phyloP scores from a whole-genome alignment of 2,329 filamentous ascomycete species.

The Rhynchosporium graminicola region DNA sequence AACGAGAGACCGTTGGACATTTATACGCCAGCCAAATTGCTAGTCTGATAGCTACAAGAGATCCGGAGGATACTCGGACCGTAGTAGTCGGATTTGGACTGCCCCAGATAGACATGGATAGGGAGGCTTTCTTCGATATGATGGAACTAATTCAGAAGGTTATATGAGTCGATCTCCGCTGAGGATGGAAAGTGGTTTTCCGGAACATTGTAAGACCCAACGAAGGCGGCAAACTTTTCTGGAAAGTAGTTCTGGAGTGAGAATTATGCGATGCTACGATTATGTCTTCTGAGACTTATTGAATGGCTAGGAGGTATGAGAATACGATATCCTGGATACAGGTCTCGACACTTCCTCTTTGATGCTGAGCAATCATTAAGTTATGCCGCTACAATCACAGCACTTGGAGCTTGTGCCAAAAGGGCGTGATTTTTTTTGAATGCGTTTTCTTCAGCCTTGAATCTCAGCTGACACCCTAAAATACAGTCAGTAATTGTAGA shows the following conservation, averaged over 20 bases:
- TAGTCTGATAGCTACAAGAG: slow-evolving; percentile 71
- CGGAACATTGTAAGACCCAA: too few species aligned
- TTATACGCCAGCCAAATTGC: slow-evolving; percentile 88
- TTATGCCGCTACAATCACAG: slow-evolving; percentile 32
- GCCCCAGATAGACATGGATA: slow-evolving; percentile 46
- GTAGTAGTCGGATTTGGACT: slow-evolving; percentile 64
- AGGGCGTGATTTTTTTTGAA: slow-evolving; percentile 31
- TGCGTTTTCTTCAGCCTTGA: slow-evolving; percentile 35
- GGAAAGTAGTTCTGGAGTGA: not conserved
- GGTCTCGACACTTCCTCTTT: not conserved
- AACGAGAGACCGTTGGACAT: slow-evolving; percentile 81
- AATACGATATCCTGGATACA: slow-evolving; percentile 8
- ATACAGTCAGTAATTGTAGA: slow-evolving; percentile 14
- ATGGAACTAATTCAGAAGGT: slow-evolving; percentile 63
- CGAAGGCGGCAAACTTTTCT: not conserved
- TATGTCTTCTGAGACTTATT: not conserved
- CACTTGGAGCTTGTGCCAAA: slow-evolving; percentile 34
- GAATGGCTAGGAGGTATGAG: slow-evolving; percentile 6
- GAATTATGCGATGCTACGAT: too few species aligned
- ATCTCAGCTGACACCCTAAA: slow-evolving; percentile 39
- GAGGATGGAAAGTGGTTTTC: too few species aligned
- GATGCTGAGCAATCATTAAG: not conserved
- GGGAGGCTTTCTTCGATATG: slow-evolving; percentile 64
- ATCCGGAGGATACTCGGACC: slow-evolving; percentile 63
- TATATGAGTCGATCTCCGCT: slow-evolving; percentile 27